Evolutionary conservation across 2,329 filamentous ascomycete species (phyloP).

Genomic region (Ophiostoma fasciatum): DNA sequence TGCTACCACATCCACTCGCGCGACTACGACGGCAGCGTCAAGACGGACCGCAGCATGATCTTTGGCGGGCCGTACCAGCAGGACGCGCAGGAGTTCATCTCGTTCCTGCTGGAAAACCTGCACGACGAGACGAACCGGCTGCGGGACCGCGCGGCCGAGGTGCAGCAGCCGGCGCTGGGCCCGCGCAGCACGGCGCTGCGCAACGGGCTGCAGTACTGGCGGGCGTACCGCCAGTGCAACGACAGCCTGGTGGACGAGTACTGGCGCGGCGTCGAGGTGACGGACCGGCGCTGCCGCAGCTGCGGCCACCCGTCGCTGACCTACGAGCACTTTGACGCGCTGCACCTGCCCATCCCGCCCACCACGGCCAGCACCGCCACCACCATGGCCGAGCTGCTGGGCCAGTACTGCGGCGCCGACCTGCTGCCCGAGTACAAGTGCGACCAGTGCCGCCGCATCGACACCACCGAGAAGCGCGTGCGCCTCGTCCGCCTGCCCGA

Average conservation of each 20-base stretch:
- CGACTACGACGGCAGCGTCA: constrained; percentile 14
- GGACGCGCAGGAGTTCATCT: constrained; percentile 81
- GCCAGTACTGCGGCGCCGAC: constrained; percentile 55
- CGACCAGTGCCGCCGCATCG: constrained; percentile 54
- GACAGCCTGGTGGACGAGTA: constrained; percentile 64
- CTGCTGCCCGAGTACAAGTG: constrained; percentile 56
- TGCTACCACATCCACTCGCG: constrained; percentile 44
- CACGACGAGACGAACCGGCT: constrained; percentile 68
- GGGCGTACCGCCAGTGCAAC: constrained; percentile 51
- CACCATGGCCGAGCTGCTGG: constrained; percentile 47
- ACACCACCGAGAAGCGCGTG: constrained; percentile 54
- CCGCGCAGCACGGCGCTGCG: constrained; percentile 22
- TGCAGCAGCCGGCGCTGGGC: constrained; percentile 13
- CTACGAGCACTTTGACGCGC: constrained; percentile 38
- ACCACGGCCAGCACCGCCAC: constrained; percentile 11
- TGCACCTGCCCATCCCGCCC: constrained; percentile 27
- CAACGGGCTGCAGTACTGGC: constrained; percentile 63
- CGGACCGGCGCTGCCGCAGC: constrained; percentile 52
- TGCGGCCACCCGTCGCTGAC: constrained; percentile 35
- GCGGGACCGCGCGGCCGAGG: constrained; percentile 23
- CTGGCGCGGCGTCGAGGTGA: constrained; percentile 64
- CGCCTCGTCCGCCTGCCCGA: constrained; percentile 67
- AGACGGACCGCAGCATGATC: constrained; percentile 22
- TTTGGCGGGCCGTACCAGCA: constrained; percentile 71
- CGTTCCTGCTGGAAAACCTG: constrained; percentile 66